A percentile compares a stretch with the other conserved stretches of the same genome.
phyloP scores from a whole-genome alignment of 1,284 basidiomycete species.

The Entoloma clypeatum region DNA sequence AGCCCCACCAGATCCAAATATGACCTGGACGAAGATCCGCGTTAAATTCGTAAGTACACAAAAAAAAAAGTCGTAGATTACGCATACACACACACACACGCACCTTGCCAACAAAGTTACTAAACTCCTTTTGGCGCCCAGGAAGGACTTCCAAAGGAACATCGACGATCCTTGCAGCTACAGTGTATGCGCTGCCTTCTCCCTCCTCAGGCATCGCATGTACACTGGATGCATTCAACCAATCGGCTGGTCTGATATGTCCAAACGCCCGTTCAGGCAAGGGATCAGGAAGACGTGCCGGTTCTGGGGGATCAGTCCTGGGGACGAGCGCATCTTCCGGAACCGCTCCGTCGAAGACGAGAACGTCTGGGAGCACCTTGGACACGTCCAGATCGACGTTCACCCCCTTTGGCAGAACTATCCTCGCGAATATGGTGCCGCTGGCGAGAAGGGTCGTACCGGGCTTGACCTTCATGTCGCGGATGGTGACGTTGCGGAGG shows the following conservation, averaged over 20 bases:
- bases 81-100: too few species aligned
- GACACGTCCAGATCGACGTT: constrained; percentile 57
- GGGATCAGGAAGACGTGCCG: constrained; percentile 53
- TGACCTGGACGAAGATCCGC: constrained; percentile 50
- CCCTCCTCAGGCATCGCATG: constrained; percentile 37
- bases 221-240: constrained; percentile 55
- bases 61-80: constrained; percentile 5
- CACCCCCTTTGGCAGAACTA: constrained; percentile 66
- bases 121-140: constrained; percentile 68
- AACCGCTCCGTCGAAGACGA: constrained; percentile 70
- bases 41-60: background rate
- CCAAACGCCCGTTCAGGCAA: constrained; percentile 69
- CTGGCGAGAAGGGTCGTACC: constrained; percentile 56
- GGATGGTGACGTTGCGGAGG: constrained; percentile 65
- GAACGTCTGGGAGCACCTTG: constrained; percentile 65
- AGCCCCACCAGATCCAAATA: constrained; percentile 63
- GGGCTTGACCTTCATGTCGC: constrained; percentile 67
- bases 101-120: constrained; percentile 71
- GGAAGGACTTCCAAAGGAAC: constrained; percentile 72
- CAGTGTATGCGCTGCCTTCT: constrained; percentile 51
- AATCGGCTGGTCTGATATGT: constrained; percentile 63
- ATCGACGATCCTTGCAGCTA: constrained; percentile 62
- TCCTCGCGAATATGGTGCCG: constrained; percentile 57
- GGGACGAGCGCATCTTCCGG: constrained; percentile 32
- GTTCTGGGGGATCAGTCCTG: constrained; percentile 40